These are phyloP conservation scores for Albizia julibrissin DNA, from an alignment of 306 rosid genomes.

Conservation along the genomic window DNA sequence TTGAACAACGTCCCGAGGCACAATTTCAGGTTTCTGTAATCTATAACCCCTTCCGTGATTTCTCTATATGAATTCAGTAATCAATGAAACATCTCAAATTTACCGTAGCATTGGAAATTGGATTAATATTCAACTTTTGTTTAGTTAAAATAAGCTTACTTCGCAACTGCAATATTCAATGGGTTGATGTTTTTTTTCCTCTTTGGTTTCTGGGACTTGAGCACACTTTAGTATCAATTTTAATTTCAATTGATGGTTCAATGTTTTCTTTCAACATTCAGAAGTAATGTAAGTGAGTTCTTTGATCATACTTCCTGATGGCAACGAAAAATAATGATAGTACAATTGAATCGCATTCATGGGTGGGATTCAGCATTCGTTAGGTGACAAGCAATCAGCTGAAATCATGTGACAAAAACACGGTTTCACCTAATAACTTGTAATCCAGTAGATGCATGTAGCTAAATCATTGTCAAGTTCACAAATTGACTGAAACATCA, in stretches of 20 bases:
- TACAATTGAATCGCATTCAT: background rate
- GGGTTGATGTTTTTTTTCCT: background rate
- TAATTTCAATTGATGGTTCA: background rate
- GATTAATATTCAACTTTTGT: slow-evolving; percentile 1
- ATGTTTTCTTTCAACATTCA: background rate
- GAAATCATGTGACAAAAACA: background rate
- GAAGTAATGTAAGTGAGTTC: background rate
- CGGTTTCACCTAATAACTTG: background rate
- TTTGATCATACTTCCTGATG: background rate
- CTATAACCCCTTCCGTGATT: slow-evolving; percentile 18
- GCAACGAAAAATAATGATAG: background rate
- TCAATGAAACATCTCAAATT: slow-evolving; percentile 29
- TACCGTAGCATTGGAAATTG: background rate
- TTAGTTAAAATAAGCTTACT: slow-evolving; percentile 13
- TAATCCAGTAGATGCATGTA: no score
- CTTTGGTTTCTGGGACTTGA: background rate
- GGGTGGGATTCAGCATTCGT: background rate
- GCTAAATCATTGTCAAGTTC: background rate
- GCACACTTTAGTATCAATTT: background rate
- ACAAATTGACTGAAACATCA: background rate
- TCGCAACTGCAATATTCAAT: slow-evolving; percentile 3
- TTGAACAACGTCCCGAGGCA: slow-evolving; percentile 51
- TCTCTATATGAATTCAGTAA: slow-evolving; percentile 18
- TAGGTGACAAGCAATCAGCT: background rate
- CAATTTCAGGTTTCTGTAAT: slow-evolving; percentile 59